Percentiles rank a stretch among this genome's conserved stretches.
These are phyloP conservation scores for Fusarium concolor DNA, from an alignment of 2,329 filamentous ascomycete species.

Conservation along the genomic window DNA sequence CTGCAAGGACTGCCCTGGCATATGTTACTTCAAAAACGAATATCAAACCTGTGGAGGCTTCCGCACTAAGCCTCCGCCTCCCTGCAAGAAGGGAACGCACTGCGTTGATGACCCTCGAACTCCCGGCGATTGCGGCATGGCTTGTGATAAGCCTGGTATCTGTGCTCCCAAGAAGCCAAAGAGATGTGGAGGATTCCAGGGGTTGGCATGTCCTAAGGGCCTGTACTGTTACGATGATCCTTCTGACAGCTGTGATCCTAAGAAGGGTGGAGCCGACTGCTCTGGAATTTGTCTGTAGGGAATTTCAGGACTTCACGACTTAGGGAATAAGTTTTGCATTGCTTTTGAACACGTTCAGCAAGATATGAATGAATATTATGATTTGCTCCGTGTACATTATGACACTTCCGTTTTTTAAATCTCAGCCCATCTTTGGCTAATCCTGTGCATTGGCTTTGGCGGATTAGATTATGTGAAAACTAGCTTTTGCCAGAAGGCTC, in stretches of 20 bases:
- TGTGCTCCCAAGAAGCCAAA: constrained; percentile 44
- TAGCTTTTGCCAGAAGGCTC: too few relatives aligned
- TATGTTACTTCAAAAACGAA: constrained; percentile 46
- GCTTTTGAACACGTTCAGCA: neutral
- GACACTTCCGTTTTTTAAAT: too few relatives aligned
- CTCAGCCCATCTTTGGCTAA: neutral
- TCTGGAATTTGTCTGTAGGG: constrained; percentile 48
- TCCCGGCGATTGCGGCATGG: constrained; percentile 48
- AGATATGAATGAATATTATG: neutral
- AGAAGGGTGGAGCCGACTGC: constrained; percentile 48
- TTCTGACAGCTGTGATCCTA: constrained; percentile 46
- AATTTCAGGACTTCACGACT: neutral
- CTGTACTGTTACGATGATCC: constrained; percentile 48
- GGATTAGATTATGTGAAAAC: too few relatives aligned
- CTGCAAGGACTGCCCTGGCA: constrained; percentile 47
- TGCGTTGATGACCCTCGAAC: constrained; percentile 52
- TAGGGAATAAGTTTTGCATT: too few relatives aligned
- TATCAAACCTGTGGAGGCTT: constrained; percentile 52
- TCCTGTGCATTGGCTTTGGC: too few relatives aligned
- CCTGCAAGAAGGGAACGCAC: constrained; percentile 41
- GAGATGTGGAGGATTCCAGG: constrained; percentile 46
- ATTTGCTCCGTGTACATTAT: too few relatives aligned
- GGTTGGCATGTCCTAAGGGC: constrained; percentile 43
- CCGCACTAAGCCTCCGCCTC: constrained; percentile 32
- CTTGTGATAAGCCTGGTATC: constrained; percentile 52